Percentiles rank a stretch among this genome's conserved stretches.
Evolutionary conservation across 176 grass and related monocot genomes (phyloP).

Genomic region (Luzula sylvatica): DNA sequence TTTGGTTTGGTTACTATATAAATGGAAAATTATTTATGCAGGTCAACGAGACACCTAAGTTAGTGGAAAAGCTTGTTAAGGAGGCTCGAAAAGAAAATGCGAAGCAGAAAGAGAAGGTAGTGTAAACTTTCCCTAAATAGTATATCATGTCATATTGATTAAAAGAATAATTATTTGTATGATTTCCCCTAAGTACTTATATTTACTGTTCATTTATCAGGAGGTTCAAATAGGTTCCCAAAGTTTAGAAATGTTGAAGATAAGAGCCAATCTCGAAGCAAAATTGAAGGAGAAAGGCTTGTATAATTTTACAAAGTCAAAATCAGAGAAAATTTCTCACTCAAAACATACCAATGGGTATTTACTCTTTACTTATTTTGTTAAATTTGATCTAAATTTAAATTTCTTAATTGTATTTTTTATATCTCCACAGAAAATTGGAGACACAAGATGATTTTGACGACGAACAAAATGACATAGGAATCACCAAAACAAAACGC

Average conservation of each 20-base stretch:
- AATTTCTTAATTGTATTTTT: constrained; percentile 22
- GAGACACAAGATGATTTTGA: constrained; percentile 64
- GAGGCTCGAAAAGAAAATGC: constrained; percentile 22
- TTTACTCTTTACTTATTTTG: neutral
- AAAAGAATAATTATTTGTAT: neutral
- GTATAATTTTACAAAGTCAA: constrained; percentile 36
- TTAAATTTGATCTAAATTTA: constrained; percentile 4
- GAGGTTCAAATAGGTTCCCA: constrained; percentile 36
- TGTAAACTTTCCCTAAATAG: neutral
- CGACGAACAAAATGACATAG: too few species aligned
- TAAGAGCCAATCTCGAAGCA: constrained; percentile 75
- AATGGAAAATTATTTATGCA: constrained; percentile 18
- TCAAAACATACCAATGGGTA: constrained; percentile 44
- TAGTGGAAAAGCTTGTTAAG: constrained; percentile 3
- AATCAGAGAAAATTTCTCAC: constrained; percentile 34
- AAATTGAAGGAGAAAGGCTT: constrained; percentile 84
- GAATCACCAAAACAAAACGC: constrained; percentile 41
- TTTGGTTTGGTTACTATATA: constrained; percentile 2
- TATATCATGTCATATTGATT: constrained; percentile 10
- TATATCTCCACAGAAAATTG: constrained; percentile 34
- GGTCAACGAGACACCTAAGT: constrained; percentile 27
- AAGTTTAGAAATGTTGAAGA: constrained; percentile 85
- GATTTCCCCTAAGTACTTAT: too few species aligned
- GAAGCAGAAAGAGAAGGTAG: constrained; percentile 33
- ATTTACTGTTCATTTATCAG: constrained; percentile 26